These are phyloP conservation scores for Microsporum ferrugineum DNA, from an alignment of 2,329 filamentous ascomycete genomes.

Conservation along the genomic window DNA sequence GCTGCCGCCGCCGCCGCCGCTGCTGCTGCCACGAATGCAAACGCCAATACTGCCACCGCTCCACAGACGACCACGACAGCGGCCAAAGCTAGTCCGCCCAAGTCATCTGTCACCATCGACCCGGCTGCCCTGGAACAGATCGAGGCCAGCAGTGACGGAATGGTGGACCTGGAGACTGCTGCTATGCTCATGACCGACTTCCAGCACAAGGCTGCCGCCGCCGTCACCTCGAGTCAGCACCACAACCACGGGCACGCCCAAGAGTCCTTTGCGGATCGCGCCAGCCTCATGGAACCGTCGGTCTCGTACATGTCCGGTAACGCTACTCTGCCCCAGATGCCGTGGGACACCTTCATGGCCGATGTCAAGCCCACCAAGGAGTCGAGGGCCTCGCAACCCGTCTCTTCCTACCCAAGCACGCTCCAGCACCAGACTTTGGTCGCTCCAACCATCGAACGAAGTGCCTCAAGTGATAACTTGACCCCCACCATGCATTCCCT, in stretches of 20 bases:
- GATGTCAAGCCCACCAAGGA: conserved; percentile 68
- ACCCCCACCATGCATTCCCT: conserved; percentile 59
- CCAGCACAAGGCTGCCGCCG: conserved; percentile 84
- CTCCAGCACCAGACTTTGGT: conserved; percentile 53
- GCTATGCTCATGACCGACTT: conserved; percentile 98
- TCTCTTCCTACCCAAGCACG: conserved; percentile 49
- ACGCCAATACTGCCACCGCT: conserved; percentile 2
- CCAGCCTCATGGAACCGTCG: conserved; percentile 63
- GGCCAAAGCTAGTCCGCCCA: conserved; percentile 49
- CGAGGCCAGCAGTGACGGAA: conserved; percentile 76
- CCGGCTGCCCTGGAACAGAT: conserved; percentile 58
- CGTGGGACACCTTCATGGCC: conserved; percentile 80
- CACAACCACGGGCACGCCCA: conserved; percentile 28
- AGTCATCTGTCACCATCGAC: conserved; percentile 70
- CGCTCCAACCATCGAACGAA: conserved; percentile 57
- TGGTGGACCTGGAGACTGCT: conserved; percentile 92
- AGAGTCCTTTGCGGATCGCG: conserved; percentile 52
- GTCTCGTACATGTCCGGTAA: conserved; percentile 67
- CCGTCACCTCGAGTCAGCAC: conserved; percentile 43
- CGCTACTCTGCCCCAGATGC: conserved; percentile 72
- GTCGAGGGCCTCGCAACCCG: conserved; percentile 33
- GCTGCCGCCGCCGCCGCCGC: conserved; percentile 27
- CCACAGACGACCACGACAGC: conserved; percentile 1
- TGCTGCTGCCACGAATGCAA: not conserved
- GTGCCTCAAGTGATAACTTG: conserved; percentile 48